Evolutionary conservation across 495 filamentous ascomycete species (phyloP).

Genomic region (Penicillium daleae): DNA sequence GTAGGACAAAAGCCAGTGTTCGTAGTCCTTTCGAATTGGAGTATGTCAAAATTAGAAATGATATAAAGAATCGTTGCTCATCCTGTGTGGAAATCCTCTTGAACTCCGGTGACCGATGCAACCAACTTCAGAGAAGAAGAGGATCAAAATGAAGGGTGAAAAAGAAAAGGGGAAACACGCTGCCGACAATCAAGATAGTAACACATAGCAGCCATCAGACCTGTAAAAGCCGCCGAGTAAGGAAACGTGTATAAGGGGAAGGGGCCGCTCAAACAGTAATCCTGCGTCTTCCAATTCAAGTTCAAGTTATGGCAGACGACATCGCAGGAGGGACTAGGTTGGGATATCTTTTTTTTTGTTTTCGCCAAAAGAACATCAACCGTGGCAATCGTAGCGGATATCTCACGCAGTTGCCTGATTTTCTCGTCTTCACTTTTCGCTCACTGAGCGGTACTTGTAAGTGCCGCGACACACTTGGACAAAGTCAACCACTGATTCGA

Average conservation of each 20-base stretch:
- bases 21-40: not conserved
- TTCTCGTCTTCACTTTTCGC: conserved; percentile 11
- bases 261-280: not conserved
- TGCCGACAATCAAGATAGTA: conserved; percentile 24
- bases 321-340: not conserved
- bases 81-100: conserved; percentile 17
- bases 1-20: not conserved
- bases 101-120: conserved; percentile 33
- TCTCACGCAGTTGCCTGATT: not conserved
- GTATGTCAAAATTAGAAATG: conserved; percentile 1
- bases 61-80: conserved; percentile 19
- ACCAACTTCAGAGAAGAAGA: conserved; percentile 18
- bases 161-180: conserved; percentile 12
- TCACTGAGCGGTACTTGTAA: conserved; percentile 18
- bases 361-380: not conserved
- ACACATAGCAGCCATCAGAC: conserved; percentile 24
- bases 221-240: not conserved
- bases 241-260: conserved; percentile 1
- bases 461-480: conserved; percentile 14
- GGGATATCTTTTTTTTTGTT: not conserved
- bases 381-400: not conserved
- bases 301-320: not conserved
- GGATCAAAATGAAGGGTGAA: not conserved
- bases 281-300: conserved; percentile 2
- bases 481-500: conserved; percentile 16